Percentiles rank a stretch among this genome's conserved stretches.
Evolutionary conservation across 495 filamentous ascomycete genomes (phyloP).

Genomic region (Aspergillus panamensis): DNA sequence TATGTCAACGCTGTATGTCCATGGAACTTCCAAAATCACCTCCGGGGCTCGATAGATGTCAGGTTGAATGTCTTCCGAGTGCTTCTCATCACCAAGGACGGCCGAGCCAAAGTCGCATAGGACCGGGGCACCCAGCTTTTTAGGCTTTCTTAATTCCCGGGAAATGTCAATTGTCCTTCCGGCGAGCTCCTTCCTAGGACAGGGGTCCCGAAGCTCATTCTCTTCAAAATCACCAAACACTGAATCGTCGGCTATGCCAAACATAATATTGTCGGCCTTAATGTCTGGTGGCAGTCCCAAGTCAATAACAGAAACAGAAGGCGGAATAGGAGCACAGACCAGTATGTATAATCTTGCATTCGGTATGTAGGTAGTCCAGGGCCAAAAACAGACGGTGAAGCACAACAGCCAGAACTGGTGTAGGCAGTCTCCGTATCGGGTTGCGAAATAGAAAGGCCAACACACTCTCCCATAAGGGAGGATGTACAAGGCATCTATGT

Average conservation of each 20-base stretch:
- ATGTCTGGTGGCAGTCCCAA: slow-evolving; percentile 27
- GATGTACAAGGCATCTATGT: slow-evolving; percentile 41
- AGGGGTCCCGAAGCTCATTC: slow-evolving; percentile 28
- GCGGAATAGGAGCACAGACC: slow-evolving; percentile 14
- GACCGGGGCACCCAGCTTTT: slow-evolving; percentile 20
- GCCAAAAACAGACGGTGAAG: slow-evolving; percentile 38
- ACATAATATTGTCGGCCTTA: slow-evolving; percentile 39
- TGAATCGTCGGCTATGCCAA: slow-evolving; percentile 34
- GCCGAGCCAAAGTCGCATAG: slow-evolving; percentile 35
- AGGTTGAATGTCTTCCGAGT: slow-evolving; percentile 33
- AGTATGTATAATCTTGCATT: slow-evolving; percentile 47
- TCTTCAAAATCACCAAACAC: slow-evolving; percentile 28
- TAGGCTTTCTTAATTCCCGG: slow-evolving; percentile 23
- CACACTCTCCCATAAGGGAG: slow-evolving; percentile 42
- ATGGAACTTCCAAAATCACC: slow-evolving; percentile 36
- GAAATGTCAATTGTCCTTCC: slow-evolving; percentile 30
- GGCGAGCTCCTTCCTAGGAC: slow-evolving; percentile 27
- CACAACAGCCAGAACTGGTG: slow-evolving; percentile 19
- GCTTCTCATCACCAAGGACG: slow-evolving; percentile 12
- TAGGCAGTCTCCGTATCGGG: slow-evolving; percentile 26
- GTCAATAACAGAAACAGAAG: not conserved
- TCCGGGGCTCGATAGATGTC: slow-evolving; percentile 43
- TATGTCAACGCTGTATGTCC: slow-evolving; percentile 42
- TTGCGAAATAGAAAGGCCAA: slow-evolving; percentile 33
- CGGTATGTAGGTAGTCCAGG: slow-evolving; percentile 44